A percentile compares a stretch with the other conserved stretches of the same genome.
phyloP scores from a whole-genome alignment of 345 rosid species.

The rapeseed (Brassica napus) region Da-Ae NC_063446.1:2117001-2117500 shows the following conservation, averaged over 20 bases:
- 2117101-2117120: slow-evolving; percentile 32
- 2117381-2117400: slow-evolving; percentile 1
- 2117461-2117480: background rate
- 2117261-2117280: background rate
- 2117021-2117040: background rate
- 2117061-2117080: slow-evolving; percentile 46
- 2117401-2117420: background rate
- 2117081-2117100: slow-evolving; percentile 38
- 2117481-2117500: background rate
- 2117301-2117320: slow-evolving; percentile 33
- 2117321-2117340: slow-evolving; percentile 5
- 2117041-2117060: slow-evolving; percentile 13
- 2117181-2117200: slow-evolving; percentile 17
- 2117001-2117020: slow-evolving; percentile 36
- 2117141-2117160: slow-evolving; percentile 20
- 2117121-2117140: slow-evolving; percentile 28
- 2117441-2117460: background rate
- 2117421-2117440: background rate
- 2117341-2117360: slow-evolving; percentile 23
- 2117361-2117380: slow-evolving; percentile 21
- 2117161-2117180: slow-evolving; percentile 1
- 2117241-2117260: slow-evolving; percentile 34
- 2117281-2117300: background rate
- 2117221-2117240: slow-evolving; percentile 47
- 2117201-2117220: slow-evolving; percentile 32